phyloP scores from a whole-genome alignment of 345 rosid genomes.

The Eucalyptus albens region DNA sequence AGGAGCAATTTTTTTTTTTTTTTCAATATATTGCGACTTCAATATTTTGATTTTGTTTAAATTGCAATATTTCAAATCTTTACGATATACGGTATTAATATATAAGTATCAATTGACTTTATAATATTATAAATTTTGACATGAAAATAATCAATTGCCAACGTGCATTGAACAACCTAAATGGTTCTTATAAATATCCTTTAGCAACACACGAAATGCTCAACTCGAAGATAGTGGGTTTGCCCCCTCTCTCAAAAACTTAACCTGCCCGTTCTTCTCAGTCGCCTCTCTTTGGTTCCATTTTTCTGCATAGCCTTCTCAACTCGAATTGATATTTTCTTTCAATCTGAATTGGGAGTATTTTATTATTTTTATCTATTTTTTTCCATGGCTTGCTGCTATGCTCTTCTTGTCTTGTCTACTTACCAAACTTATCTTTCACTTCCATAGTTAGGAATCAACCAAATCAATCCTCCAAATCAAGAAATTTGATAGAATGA shows the following conservation, averaged over 20 bases:
- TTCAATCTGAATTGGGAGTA: background rate
- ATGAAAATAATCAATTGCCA: background rate
- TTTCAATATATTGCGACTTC: background rate
- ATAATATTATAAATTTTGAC: background rate
- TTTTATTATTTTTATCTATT: background rate
- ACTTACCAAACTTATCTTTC: too few species aligned
- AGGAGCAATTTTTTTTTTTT: background rate
- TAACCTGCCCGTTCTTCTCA: too few species aligned
- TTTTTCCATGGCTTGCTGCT: too few species aligned
- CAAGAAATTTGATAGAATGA: background rate
- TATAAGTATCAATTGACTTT: background rate
- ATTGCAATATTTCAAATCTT: background rate
- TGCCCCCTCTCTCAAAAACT: too few species aligned
- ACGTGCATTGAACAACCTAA: too few species aligned
- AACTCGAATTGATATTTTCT: background rate
- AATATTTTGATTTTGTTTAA: background rate
- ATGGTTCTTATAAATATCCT: background rate
- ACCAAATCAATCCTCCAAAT: too few species aligned
- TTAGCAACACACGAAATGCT: too few species aligned
- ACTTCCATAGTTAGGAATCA: background rate
- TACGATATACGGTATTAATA: fast-evolving
- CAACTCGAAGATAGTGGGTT: too few species aligned
- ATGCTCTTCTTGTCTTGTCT: background rate
- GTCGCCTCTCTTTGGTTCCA: too few species aligned
- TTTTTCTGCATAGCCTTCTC: background rate